Base-by-base conservation (phyloP, 2,329 filamentous ascomycete species). In the Mollisia scopiformis region DNA sequence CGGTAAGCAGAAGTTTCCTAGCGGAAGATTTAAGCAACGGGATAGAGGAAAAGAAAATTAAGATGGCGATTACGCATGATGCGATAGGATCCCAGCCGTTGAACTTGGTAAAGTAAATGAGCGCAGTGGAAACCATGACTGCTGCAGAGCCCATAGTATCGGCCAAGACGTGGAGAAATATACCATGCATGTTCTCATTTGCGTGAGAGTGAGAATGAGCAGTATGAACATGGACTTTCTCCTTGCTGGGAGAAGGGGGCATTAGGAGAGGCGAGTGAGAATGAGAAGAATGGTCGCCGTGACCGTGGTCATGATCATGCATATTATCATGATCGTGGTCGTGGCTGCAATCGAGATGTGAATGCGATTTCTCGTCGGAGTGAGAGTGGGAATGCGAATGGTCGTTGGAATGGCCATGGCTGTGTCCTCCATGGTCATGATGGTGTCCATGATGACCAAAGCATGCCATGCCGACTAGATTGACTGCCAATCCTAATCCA, bases 161-260 rank as follows among this genome's bases (percentile, higher is more conserved):
- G 6, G 95, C 95, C 28, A 98, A 82, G 54, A 99, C 91, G 72
- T 99, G 95, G 21, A 99, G 81, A 76, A 96, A 99, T 67, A 99
- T 98, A 13, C 95, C 95, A 69, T 95, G 86, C 93, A 99, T 97
- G 73, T 99, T 99, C 71, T 99, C 95, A 74, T 97, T 97, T 63
- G 92, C 90, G 71, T 93, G 90, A n/a, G 79, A 77, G 67, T 87
- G 82, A 21, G 71, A 71, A 65, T 80, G 75, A 19, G 63, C 59
- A 56, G 76, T 72, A 53, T 77, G 74, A 49, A 57, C n/a, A 37
- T 57, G 62, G 56, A 62, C 73, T 63, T 43, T 46, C n/a, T 25
- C 23, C 43, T 28, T 47, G 10, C 21, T 28, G 8, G 43, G 23
- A 5, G 43, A 28, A 16, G 62, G 61, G 23, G 58, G 56, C 2